Base-by-base conservation (phyloP, 805 yeast species). In the Candida arabinofermentans region DNA sequence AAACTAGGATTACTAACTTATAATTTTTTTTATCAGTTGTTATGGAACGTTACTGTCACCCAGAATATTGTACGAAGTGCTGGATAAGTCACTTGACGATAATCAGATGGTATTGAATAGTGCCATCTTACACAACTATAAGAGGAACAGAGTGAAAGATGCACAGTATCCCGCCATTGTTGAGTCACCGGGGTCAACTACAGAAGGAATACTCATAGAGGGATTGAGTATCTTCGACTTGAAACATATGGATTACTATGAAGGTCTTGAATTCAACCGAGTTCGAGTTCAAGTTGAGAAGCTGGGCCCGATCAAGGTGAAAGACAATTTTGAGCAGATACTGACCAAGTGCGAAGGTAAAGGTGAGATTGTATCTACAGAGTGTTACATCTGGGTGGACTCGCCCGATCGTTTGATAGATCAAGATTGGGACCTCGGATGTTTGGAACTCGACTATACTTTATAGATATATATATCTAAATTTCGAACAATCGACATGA, bases 181-280 rank as follows among this genome's bases (percentile, higher is more conserved):
- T 3, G 40, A 35, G 4, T 23, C 19, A 12, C 24, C 17, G 18
- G 38, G 33, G 9, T 21, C 39, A 10, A 22, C 16, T 1, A 43
- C 45, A 2, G 38, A 29, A 10, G 51, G 56, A 2, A 27, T 42
- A 10, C 26, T 46, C 27, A 49, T 44, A 12, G 37, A 31, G 19
- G 54, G 49, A 6, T 35, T 53, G 2, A 22, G 40, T 2, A 30
- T 44, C 4, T 17, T 24, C 16, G 53, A 48, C 22, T 8, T 53
- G 12, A 27, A 40, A 27, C 47, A 50, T 24, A 38, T 51, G 38
- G 58, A 53, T 39, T 49, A 46, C 33, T 51, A 43, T 18, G 56
- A 51, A 36, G 56, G 58, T 0, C 44, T 35, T 29, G 46, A 45
- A 27, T 51, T 38, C 30, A 23, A 35, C 6, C 21, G 46, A 26